These are phyloP conservation scores for Physcomitrium patens DNA, from an alignment of 225 moss, liverwort and hornwort species.

Conservation along the genomic window DNA sequence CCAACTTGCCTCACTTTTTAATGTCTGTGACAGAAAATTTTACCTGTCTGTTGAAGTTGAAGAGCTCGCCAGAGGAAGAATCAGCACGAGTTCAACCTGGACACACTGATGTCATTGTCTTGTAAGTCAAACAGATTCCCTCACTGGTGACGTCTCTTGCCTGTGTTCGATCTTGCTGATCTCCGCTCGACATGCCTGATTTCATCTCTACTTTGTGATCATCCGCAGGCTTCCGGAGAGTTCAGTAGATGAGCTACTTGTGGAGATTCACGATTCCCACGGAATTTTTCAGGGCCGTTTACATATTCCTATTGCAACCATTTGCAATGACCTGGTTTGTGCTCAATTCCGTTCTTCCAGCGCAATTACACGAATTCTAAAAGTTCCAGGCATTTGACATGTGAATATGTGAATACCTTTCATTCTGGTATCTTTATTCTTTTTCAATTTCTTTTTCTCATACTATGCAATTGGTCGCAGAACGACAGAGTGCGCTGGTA, in stretches of 20 bases:
- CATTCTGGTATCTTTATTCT: background rate
- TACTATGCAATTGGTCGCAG: conserved; percentile 38
- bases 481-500: conserved; percentile 92
- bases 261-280: conserved; percentile 77
- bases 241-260: conserved; percentile 80
- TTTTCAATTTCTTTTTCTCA: background rate
- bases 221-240: conserved; percentile 75
- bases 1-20: background rate
- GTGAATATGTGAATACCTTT: background rate
- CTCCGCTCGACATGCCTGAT: background rate
- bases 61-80: conserved; percentile 85
- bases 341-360: background rate
- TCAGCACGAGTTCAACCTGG: conserved; percentile 78
- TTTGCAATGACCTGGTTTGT: conserved; percentile 86
- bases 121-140: conserved; percentile 51
- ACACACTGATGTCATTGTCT: conserved; percentile 60
- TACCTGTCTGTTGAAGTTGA: conserved; percentile 71
- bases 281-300: conserved; percentile 75
- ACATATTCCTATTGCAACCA: conserved; percentile 67
- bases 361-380: background rate
- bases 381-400: background rate
- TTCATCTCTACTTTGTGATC: conserved; percentile 2
- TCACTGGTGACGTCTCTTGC: background rate
- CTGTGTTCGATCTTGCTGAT: background rate
- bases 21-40: conserved; percentile 65